Conservation (phyloP, 345 rosid genomes). For the thale cress (Arabidopsis thaliana) region TAIR10.1 NC_003070.9:19475501-19476000, state of each 20-base stretch:
- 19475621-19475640: neutral
- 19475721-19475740: neutral
- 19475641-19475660: no score
- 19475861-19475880: neutral
- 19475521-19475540: neutral
- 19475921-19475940: conserved; percentile 71
- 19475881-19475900: neutral
- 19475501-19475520: neutral
- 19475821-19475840: neutral
- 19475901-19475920: conserved; percentile 54
- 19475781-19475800: neutral
- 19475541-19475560: neutral
- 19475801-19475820: neutral
- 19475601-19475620: no score
- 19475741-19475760: neutral
- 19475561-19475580: neutral
- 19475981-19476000: conserved; percentile 84
- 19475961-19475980: conserved; percentile 83
- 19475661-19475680: no score
- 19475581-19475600: neutral
- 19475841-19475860: neutral
- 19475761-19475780: neutral
- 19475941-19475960: conserved; percentile 86
- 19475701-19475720: neutral
- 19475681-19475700: no score